Evolutionary conservation across 2,329 filamentous ascomycete genomes (phyloP), one percentile per base, ranked within the genome.

Genomic region (Ambrosiella cleistominuta): DNA sequence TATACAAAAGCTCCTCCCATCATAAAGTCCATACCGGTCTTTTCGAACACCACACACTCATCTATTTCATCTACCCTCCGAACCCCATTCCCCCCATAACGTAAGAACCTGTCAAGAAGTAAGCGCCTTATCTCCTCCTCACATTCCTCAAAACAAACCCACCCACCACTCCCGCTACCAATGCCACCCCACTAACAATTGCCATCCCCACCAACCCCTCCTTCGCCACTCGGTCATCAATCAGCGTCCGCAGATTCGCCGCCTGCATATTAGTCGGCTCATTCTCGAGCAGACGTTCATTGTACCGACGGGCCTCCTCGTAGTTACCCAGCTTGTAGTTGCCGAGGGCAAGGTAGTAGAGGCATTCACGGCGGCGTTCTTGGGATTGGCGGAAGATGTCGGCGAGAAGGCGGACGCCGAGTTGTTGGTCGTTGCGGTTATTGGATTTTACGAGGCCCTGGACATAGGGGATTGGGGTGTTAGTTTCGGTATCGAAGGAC

Each of bases 281-380:
- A 69, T 91, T 85, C 62, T 96, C 88, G 57, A 97, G 72, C 62
- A 98, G 75, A 54, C 91, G 77, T 67, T 97, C 91, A 70, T 98
- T 98, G 73, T 97, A 97, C 67, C 88, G 80, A 66, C 91, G 79
- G 61, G 91, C 91, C 69, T 98, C 93, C 61, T 84, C 89, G 70
- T 96, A 98, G 77, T 96, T 97, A 62, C 90, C 91, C 52, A 98
- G 81, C 75, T 97, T 97, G 80, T 91, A 97, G 76, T 97, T 95
- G 62, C 93, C 93, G 38, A 98, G 80, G 35, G 88, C 93, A 57
- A 98, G 83, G 72, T 98, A 98, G 76, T 96, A 98, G 62, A 98
- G 86, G 68, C 93, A 98, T 78, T 98, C 93, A 67, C 93, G 85
- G 67, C 93, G 85, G 65, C 93, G 87, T 71, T 97, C 93, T 64